Evolutionary conservation across 1,284 basidiomycete species (phyloP).

Genomic region (Apiotrichum siamense): DNA sequence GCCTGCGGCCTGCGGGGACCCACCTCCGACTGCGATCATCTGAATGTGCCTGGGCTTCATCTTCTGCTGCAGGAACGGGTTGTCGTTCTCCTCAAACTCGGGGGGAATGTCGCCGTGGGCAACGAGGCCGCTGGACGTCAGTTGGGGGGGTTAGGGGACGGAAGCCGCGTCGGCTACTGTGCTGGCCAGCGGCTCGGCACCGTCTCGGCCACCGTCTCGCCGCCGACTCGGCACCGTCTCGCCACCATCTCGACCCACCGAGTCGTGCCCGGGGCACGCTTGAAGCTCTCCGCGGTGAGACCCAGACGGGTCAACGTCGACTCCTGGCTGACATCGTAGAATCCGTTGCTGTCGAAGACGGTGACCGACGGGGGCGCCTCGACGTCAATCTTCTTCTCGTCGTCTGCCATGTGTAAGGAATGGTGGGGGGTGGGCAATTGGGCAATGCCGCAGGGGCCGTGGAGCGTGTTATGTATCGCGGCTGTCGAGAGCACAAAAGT

Average conservation of each 20-base stretch:
- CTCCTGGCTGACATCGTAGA: slow-evolving; percentile 48
- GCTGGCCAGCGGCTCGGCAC: not conserved
- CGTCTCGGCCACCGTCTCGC: slow-evolving; percentile 61
- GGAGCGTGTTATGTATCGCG: no score
- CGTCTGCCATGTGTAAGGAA: not conserved
- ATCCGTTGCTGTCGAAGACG: not conserved
- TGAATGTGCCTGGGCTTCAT: slow-evolving; percentile 46
- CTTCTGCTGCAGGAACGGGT: slow-evolving; percentile 45
- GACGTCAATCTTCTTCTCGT: not conserved
- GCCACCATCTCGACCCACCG: slow-evolving; percentile 57
- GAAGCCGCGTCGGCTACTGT: no score
- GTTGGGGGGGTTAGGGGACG: no score
- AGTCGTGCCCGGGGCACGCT: slow-evolving; percentile 47
- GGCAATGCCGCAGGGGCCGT: no score
- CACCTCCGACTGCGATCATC: slow-evolving; percentile 50
- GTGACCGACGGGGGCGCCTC: not conserved
- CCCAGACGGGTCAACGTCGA: slow-evolving; percentile 43
- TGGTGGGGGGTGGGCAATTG: no score
- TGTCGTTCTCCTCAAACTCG: slow-evolving; percentile 29
- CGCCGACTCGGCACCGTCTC: slow-evolving; percentile 64
- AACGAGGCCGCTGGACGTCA: slow-evolving; percentile 25
- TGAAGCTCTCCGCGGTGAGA: slow-evolving; percentile 46
- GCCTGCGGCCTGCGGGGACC: not conserved
- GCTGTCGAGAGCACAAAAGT: no score
- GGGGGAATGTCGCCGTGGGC: slow-evolving; percentile 35